These are phyloP conservation scores for Petrea volubilis DNA, from an alignment of 257 asterid genomes.

Conservation along the genomic window DNA sequence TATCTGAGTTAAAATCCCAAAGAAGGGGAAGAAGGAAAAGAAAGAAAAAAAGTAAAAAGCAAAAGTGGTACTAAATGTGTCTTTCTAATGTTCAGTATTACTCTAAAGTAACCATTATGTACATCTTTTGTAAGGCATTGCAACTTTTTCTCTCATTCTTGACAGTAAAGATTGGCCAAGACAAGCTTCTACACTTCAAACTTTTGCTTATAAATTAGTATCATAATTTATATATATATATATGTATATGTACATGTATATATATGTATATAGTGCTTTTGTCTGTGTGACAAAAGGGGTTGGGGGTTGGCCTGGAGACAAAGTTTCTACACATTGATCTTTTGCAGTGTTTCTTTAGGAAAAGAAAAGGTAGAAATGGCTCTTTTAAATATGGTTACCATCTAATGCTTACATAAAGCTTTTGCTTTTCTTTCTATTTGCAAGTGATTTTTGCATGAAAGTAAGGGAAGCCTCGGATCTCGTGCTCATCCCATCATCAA, in stretches of 20 bases:
- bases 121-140: constrained; percentile 53
- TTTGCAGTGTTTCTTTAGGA: constrained; percentile 64
- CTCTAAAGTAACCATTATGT: constrained; percentile 45
- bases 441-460: constrained; percentile 70
- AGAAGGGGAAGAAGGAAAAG: constrained; percentile 16
- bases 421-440: constrained; percentile 38
- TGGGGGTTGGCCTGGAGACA: constrained; percentile 59
- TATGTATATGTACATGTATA: not conserved
- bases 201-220: not conserved
- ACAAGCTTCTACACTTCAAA: constrained; percentile 45
- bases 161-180: constrained; percentile 39
- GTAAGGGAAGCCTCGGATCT: constrained; percentile 88
- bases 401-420: constrained; percentile 45
- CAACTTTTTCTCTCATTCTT: constrained; percentile 60
- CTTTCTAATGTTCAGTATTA: constrained; percentile 38
- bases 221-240: not conserved
- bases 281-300: constrained; percentile 32
- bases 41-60: constrained; percentile 37
- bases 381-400: constrained; percentile 61
- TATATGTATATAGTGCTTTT: constrained; percentile 1
- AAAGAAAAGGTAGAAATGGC: constrained; percentile 42
- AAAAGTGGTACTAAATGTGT: constrained; percentile 46
- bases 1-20: constrained; percentile 36
- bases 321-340: constrained; percentile 81
- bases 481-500: constrained; percentile 40